Percentiles rank a stretch among this genome's conserved stretches.
phyloP scores from a whole-genome alignment of 2,329 filamentous ascomycete genomes.

The Colletotrichum tropicale region DNA sequence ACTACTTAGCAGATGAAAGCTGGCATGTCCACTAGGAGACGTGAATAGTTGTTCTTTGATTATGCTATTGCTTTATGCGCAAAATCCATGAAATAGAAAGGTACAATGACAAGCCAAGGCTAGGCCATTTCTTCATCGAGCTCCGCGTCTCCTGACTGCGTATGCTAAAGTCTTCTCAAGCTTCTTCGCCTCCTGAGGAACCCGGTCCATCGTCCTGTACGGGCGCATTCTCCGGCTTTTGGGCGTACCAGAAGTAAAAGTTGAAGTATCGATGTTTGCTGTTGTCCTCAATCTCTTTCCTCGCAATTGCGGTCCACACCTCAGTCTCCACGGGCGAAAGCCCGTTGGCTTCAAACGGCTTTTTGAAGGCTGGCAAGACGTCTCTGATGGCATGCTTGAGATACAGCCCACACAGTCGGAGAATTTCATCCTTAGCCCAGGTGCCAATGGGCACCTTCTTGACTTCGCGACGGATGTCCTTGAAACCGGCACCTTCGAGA shows the following conservation, averaged over 20 bases:
- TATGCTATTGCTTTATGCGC: too few species aligned
- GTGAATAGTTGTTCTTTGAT: too few species aligned
- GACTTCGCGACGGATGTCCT: slow-evolving; percentile 43
- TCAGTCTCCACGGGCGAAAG: slow-evolving; percentile 37
- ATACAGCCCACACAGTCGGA: slow-evolving; percentile 47
- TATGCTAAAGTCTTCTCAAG: background rate
- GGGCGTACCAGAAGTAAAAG: slow-evolving; percentile 45
- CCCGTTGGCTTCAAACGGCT: slow-evolving; percentile 43
- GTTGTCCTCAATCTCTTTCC: slow-evolving; percentile 36
- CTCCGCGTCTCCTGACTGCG: background rate
- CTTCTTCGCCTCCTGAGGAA: background rate
- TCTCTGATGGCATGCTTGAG: slow-evolving; percentile 47
- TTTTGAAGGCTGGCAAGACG: slow-evolving; percentile 44
- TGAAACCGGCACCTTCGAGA: slow-evolving; percentile 47
- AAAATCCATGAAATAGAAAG: too few species aligned
- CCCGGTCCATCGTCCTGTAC: background rate
- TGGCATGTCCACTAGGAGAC: too few species aligned
- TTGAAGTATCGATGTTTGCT: slow-evolving; percentile 47
- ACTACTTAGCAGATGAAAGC: too few species aligned
- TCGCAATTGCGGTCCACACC: slow-evolving; percentile 33
- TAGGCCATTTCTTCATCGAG: background rate
- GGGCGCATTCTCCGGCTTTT: slow-evolving; percentile 35
- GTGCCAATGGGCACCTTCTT: slow-evolving; percentile 50
- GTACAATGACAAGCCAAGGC: too few species aligned
- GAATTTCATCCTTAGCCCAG: slow-evolving; percentile 45